Evolutionary conservation across 2,329 filamentous ascomycete species (phyloP).

Genomic region (Shiraia sp.): DNA sequence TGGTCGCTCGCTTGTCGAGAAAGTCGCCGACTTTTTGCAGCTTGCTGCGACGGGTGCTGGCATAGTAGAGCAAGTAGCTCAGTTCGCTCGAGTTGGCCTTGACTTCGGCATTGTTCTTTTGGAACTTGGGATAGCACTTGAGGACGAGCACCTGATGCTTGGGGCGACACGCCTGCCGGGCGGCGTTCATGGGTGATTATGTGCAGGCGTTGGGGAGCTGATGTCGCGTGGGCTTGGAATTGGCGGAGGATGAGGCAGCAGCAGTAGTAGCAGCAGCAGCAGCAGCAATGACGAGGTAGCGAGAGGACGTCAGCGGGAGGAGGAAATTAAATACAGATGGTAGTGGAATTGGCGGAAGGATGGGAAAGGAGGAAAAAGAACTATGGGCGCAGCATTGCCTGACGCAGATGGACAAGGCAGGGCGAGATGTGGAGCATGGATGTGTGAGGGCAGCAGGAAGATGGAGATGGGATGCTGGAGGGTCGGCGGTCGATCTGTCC

Average conservation of each 20-base stretch:
- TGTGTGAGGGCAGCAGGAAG: no score
- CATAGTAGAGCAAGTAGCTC: constrained; percentile 96
- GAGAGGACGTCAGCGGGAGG: no score
- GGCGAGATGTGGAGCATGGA: no score
- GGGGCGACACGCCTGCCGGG: constrained; percentile 71
- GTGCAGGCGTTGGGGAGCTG: constrained; percentile 1
- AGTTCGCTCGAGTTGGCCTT: constrained; percentile 97
- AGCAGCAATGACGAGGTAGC: no score
- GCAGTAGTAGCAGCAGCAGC: no score
- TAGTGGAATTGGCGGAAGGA: background rate
- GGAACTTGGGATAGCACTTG: constrained; percentile 93
- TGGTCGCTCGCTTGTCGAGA: constrained; percentile 89
- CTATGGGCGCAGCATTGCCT: background rate
- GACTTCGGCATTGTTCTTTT: constrained; percentile 84
- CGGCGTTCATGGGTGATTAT: constrained; percentile 54
- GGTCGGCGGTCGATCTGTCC: constrained; percentile 11
- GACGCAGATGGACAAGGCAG: no score
- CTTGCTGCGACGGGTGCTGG: constrained; percentile 90
- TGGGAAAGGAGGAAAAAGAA: background rate
- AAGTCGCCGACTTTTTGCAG: constrained; percentile 95
- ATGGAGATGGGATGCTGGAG: background rate
- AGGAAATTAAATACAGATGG: no score
- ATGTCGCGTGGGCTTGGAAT: background rate
- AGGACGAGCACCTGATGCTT: constrained; percentile 96
- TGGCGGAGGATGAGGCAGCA: no score